Base-by-base conservation (phyloP, 768 basidiomycete species). In the Clathrus columnatus region DNA sequence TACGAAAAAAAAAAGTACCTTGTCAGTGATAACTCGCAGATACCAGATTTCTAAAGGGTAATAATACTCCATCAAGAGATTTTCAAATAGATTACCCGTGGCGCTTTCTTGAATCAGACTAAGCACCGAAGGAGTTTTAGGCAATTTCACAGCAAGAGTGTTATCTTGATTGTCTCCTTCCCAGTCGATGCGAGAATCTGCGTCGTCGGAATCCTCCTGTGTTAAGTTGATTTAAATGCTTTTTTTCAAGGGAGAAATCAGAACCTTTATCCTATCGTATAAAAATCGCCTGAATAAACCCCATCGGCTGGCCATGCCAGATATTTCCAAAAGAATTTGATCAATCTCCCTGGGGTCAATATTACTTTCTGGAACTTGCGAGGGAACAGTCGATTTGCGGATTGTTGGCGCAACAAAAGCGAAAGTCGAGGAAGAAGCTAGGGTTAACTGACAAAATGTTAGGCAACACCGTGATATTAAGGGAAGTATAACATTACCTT, bases 1-100 rank as follows among this genome's bases (percentile, higher is more conserved):
- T n/a, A n/a, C n/a, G 24, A 10, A 48, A 29, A 27, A 5, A 3
- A 7, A 21, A 16, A 72, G 20, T 57, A 88, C 94, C 76, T 94
- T 96, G 65, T 95, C 91, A 48, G 96, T 84, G 59, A 83, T 85
- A 17, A 80, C 82, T 14, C 87, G 81, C 8, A 84, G 79, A 69
- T 95, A 98, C 94, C 94, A 98, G 4, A 85, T 70, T 65, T 99
- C 96, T 54, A 98, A 72, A 3, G 94, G 92, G 28, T 84, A 76
- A 63, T 97, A 98, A 62, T 89, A 95, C 8, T 77, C 77, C 7
- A 67, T 69, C 10, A 92, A 74, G 27, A 94, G 69, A 48, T 80
- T 74, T 36, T 86, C 79, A 54, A 97, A 85, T 16, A 82, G 61
- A 36, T 60, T 54, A 43, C 66, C 66, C 58, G 70, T 72, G 4